These are phyloP conservation scores for Aciculosporium take DNA, from an alignment of 2,329 filamentous ascomycete genomes.

Conservation along the genomic window DNA sequence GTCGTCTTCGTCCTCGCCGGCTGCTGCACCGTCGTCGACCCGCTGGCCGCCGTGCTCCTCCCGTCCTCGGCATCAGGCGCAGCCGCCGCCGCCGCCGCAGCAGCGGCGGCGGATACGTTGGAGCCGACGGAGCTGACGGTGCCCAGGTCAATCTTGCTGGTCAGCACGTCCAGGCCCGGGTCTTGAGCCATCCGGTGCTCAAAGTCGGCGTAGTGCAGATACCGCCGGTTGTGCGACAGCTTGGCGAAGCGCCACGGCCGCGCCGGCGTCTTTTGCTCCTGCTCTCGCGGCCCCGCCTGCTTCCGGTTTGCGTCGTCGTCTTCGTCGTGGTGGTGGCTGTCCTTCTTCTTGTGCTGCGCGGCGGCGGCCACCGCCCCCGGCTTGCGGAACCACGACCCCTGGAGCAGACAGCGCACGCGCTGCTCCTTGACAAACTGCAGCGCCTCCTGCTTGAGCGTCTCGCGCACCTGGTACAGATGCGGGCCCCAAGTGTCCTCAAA, in stretches of 20 bases:
- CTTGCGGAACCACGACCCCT: conserved; percentile 75
- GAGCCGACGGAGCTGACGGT: conserved; percentile 87
- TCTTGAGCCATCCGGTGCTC: conserved; percentile 46
- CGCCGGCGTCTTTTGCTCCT: conserved; percentile 23
- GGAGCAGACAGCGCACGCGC: conserved; percentile 73
- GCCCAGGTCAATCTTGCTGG: conserved; percentile 73
- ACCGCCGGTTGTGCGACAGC: conserved; percentile 80
- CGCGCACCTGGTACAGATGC: conserved; percentile 77
- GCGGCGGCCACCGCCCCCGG: conserved; percentile 28
- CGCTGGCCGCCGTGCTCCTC: conserved; percentile 27
- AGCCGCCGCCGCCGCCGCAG: no score
- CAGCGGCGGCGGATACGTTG: conserved; percentile 66
- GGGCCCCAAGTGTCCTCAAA: conserved; percentile 93
- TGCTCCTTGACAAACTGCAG: conserved; percentile 96
- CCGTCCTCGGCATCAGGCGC: no score
- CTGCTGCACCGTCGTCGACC: conserved; percentile 29
- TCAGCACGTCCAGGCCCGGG: conserved; percentile 58
- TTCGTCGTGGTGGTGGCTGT: conserved; percentile 12
- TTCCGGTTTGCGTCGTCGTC: no score
- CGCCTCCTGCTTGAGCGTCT: conserved; percentile 81
- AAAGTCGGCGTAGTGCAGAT: conserved; percentile 83
- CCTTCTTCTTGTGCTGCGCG: conserved; percentile 14
- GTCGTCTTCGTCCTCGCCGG: conserved; percentile 18
- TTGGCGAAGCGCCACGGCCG: conserved; percentile 65
- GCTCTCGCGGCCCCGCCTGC: no score